Conservation (phyloP, 139 green algal genomes). For the Penium margaritaceum region DNA sequence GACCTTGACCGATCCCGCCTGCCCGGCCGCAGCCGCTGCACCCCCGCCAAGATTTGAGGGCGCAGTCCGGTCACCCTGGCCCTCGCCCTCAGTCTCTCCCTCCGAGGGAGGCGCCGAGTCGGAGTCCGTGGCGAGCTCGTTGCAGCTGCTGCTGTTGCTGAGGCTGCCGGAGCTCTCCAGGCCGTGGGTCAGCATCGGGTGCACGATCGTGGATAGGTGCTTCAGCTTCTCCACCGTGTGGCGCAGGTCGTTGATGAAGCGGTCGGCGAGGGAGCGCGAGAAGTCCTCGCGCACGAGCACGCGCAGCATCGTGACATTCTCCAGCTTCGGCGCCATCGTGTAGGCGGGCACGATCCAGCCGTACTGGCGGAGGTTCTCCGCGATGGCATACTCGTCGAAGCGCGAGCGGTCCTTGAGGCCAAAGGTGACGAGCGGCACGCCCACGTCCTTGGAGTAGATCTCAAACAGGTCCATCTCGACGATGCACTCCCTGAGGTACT, state of each 20-base stretch:
- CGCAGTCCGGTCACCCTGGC: background rate
- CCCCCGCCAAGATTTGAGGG: background rate
- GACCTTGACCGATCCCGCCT: background rate
- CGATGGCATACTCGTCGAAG: slow-evolving; percentile 32
- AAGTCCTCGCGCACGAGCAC: slow-evolving; percentile 34
- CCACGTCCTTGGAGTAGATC: slow-evolving; percentile 23
- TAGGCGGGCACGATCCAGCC: slow-evolving; percentile 48
- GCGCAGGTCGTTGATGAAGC: slow-evolving; percentile 21
- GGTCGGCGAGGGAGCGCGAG: slow-evolving; percentile 18
- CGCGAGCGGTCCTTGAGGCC: slow-evolving; percentile 10
- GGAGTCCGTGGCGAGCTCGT: background rate
- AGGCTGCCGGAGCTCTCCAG: background rate
- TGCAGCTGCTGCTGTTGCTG: background rate
- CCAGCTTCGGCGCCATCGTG: slow-evolving; percentile 37
- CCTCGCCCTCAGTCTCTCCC: background rate
- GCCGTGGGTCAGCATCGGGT: background rate
- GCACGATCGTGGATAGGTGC: background rate
- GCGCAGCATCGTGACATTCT: slow-evolving; percentile 30
- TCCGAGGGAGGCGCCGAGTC: background rate
- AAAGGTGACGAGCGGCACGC: slow-evolving; percentile 40
- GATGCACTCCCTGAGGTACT: slow-evolving; percentile 23
- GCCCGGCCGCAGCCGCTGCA: background rate
- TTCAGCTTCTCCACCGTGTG: slow-evolving; percentile 1
- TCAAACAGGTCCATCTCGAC: slow-evolving; percentile 21
- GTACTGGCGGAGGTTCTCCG: slow-evolving; percentile 29